Percentiles rank a stretch among this genome's conserved stretches.
Conservation (phyloP, 345 rosid species). For the Litchi chinensis region DNA sequence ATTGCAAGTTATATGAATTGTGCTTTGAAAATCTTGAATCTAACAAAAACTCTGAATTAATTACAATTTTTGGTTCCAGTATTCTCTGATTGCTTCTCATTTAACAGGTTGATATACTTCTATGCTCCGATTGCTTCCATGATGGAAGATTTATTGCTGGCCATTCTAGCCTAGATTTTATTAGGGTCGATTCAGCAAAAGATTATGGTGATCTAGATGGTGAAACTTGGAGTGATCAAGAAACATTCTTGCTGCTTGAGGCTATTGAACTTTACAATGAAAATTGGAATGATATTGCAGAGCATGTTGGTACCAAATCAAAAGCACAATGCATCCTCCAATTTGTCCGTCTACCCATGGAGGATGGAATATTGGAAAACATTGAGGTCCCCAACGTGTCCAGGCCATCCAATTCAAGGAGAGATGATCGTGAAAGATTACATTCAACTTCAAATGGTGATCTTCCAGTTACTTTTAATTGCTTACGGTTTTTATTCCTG, state of each 20-base stretch:
- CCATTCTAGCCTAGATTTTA: constrained; percentile 91
- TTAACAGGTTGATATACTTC: constrained; percentile 72
- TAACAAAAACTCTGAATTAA: constrained; percentile 12
- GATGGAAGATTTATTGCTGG: constrained; percentile 80
- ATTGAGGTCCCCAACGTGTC: constrained; percentile 71
- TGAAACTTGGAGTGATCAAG: constrained; percentile 91
- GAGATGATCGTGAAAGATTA: constrained; percentile 49
- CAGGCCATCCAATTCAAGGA: constrained; percentile 43
- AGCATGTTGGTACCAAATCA: constrained; percentile 90
- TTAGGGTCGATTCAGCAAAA: constrained; percentile 65
- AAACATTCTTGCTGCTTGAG: constrained; percentile 89
- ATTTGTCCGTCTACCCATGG: constrained; percentile 86
- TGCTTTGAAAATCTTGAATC: constrained; percentile 4
- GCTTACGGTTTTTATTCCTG: constrained; percentile 11
- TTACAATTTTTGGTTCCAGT: constrained; percentile 3
- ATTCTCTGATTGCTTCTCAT: constrained; percentile 28
- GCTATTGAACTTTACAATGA: constrained; percentile 85
- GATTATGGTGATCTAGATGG: constrained; percentile 74
- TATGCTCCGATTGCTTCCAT: constrained; percentile 83
- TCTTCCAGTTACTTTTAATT: constrained; percentile 45
- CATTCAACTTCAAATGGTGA: constrained; percentile 58
- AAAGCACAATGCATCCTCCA: constrained; percentile 97
- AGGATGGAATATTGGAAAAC: constrained; percentile 82
- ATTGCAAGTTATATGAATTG: background rate
- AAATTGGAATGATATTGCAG: constrained; percentile 91